phyloP scores from a whole-genome alignment of 371 early-diverging fungal genomes.

The Rhizopus sp. region DNA sequence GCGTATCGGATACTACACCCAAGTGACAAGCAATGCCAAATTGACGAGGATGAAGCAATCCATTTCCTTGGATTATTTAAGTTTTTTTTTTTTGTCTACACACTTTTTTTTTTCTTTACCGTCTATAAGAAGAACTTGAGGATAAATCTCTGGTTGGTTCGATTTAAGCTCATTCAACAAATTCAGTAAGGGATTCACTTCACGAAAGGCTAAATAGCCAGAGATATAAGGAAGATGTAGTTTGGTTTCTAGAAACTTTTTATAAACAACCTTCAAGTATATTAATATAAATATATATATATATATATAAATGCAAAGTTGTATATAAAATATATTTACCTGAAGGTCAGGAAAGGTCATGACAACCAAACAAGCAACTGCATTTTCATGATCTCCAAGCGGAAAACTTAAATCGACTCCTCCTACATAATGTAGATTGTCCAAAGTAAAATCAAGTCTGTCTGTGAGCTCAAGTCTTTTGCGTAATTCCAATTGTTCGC shows the following conservation, averaged over 20 bases:
- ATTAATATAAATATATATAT: too few species aligned
- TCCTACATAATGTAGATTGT: conserved; percentile 65
- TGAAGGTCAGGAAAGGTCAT: conserved; percentile 66
- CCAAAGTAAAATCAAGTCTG: conserved; percentile 24
- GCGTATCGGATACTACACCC: conserved; percentile 70
- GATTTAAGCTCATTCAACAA: conserved; percentile 56
- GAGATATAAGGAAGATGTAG: conserved; percentile 79
- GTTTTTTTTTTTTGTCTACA: too few species aligned
- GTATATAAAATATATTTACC: conserved; percentile 22
- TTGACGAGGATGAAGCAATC: conserved; percentile 80
- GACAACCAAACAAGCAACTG: conserved; percentile 76
- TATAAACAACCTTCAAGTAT: conserved; percentile 54
- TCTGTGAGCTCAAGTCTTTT: conserved; percentile 17
- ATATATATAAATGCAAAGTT: conserved; percentile 2
- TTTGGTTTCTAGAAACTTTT: conserved; percentile 53
- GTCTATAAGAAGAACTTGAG: conserved; percentile 84
- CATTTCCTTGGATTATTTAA: conserved; percentile 55
- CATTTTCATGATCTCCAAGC: conserved; percentile 58
- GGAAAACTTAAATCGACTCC: conserved; percentile 89
- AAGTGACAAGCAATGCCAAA: conserved; percentile 92
- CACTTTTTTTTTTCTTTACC: conserved; percentile 50
- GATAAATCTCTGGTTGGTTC: conserved; percentile 56
- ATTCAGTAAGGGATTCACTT: conserved; percentile 62
- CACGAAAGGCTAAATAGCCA: conserved; percentile 90
- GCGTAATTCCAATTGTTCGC: conserved; percentile 19